These are phyloP conservation scores for Solanum virginianum DNA, from an alignment of 257 asterid genomes.

Conservation along the genomic window DNA sequence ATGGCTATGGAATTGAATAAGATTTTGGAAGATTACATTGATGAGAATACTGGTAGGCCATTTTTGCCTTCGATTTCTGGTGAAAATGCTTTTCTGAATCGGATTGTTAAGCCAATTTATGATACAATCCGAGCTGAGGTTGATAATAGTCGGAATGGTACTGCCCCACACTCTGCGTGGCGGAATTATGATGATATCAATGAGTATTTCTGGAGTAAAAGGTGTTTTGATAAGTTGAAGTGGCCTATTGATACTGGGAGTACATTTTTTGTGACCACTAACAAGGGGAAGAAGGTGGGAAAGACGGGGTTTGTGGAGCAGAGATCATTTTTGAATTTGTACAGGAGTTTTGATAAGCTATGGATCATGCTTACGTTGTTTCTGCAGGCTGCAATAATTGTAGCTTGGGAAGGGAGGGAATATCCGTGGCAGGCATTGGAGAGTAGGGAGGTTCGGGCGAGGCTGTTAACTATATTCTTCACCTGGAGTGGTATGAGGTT, in stretches of 20 bases:
- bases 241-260: constrained; percentile 93
- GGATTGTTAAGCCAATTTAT: constrained; percentile 77
- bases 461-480: constrained; percentile 69
- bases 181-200: constrained; percentile 92
- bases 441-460: constrained; percentile 57
- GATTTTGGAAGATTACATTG: constrained; percentile 85
- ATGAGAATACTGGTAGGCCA: constrained; percentile 90
- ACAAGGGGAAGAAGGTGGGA: constrained; percentile 77
- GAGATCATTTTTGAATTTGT: constrained; percentile 92
- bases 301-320: constrained; percentile 97
- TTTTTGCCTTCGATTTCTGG: constrained; percentile 82
- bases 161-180: constrained; percentile 98
- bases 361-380: constrained; percentile 88
- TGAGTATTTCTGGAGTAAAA: constrained; percentile 91
- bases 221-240: constrained; percentile 83
- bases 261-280: constrained; percentile 71
- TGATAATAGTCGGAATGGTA: constrained; percentile 74
- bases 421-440: constrained; percentile 79
- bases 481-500: constrained; percentile 90
- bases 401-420: constrained; percentile 61
- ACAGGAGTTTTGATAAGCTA: constrained; percentile 86
- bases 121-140: constrained; percentile 73
- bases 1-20: constrained; percentile 93
- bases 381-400: constrained; percentile 78
- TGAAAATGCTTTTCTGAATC: constrained; percentile 57